Conservation (phyloP, 352 stramenopile species). For the Plasmopara halstedii region DNA sequence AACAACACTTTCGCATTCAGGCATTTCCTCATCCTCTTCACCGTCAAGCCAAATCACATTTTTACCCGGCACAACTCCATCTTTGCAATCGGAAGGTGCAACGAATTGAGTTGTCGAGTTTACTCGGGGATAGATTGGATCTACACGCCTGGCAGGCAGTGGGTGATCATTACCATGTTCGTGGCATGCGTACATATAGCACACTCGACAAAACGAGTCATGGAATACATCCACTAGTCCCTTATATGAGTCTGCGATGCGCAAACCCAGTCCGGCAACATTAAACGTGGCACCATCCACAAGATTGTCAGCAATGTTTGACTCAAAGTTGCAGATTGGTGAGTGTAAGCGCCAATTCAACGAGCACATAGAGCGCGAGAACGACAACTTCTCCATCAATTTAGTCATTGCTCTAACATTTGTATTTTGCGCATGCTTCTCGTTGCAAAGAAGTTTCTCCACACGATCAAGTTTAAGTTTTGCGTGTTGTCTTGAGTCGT, state of each 20-base stretch:
- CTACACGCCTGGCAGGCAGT: conserved; percentile 35
- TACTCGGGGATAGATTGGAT: conserved; percentile 46
- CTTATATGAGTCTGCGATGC: conserved; percentile 47
- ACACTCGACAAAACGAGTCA: conserved; percentile 86
- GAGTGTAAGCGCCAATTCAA: conserved; percentile 14
- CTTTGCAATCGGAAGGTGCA: conserved; percentile 4
- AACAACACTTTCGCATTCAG: too few species aligned
- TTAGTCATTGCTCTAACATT: conserved; percentile 10
- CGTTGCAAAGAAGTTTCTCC: conserved; percentile 7
- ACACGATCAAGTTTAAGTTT: conserved; percentile 6
- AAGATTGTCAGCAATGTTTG: conserved; percentile 2
- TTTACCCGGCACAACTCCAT: conserved; percentile 1
- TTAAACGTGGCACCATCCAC: conserved; percentile 6
- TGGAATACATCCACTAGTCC: conserved; percentile 75
- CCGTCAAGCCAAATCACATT: conserved; percentile 8
- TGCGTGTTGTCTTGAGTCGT: conserved; percentile 1
- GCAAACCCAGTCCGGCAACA: conserved; percentile 29
- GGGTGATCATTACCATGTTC: conserved; percentile 81
- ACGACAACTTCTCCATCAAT: conserved; percentile 10
- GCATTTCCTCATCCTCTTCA: not conserved
- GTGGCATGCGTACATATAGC: conserved; percentile 88
- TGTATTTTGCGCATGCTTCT: not conserved
- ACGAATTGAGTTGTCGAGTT: conserved; percentile 10
- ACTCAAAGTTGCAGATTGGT: not conserved
- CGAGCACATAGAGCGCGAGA: conserved; percentile 8